A percentile compares a stretch with the other conserved stretches of the same genome.
Conservation (phyloP, 495 filamentous ascomycete genomes). For the Podospora australis region DNA sequence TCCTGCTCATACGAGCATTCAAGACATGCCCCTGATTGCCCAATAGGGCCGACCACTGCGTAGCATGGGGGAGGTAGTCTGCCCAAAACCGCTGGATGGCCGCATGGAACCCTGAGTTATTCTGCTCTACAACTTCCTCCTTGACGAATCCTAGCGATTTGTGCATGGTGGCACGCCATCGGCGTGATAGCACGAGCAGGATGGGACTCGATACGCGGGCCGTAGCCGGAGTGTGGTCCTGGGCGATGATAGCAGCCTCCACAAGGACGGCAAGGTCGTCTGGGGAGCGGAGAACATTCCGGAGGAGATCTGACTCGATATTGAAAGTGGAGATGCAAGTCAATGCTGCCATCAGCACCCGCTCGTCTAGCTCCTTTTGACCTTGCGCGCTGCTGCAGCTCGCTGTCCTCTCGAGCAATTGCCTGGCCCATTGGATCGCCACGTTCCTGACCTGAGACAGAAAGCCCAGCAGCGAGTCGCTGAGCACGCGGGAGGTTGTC, state of each 20-base stretch:
- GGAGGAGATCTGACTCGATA: conserved; percentile 1
- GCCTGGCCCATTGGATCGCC: conserved; percentile 12
- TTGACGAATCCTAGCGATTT: not conserved
- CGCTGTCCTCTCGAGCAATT: conserved; percentile 1
- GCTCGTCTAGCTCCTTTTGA: not conserved
- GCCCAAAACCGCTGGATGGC: conserved; percentile 16
- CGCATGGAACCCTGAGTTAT: conserved; percentile 3
- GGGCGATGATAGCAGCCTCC: conserved; percentile 5
- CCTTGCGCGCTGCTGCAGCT: not conserved
- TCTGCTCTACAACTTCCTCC: not conserved
- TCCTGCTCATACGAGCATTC: not conserved
- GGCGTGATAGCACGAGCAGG: not conserved
- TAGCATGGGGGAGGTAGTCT: not conserved
- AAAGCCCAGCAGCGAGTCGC: conserved; percentile 3
- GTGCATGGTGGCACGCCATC: conserved; percentile 13
- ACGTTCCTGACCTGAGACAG: conserved; percentile 5
- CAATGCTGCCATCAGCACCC: conserved; percentile 7
- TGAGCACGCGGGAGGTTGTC: not conserved
- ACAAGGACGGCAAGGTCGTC: not conserved
- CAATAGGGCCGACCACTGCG: not conserved
- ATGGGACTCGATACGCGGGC: conserved; percentile 1
- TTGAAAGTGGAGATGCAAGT: conserved; percentile 12
- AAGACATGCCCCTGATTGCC: conserved; percentile 3
- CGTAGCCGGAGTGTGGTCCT: conserved; percentile 4
- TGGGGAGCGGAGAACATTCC: not conserved